A percentile compares a stretch with the other conserved stretches of the same genome.
Conservation (phyloP, 139 green algal genomes). For the Chlamydomonas incerta region DNA sequence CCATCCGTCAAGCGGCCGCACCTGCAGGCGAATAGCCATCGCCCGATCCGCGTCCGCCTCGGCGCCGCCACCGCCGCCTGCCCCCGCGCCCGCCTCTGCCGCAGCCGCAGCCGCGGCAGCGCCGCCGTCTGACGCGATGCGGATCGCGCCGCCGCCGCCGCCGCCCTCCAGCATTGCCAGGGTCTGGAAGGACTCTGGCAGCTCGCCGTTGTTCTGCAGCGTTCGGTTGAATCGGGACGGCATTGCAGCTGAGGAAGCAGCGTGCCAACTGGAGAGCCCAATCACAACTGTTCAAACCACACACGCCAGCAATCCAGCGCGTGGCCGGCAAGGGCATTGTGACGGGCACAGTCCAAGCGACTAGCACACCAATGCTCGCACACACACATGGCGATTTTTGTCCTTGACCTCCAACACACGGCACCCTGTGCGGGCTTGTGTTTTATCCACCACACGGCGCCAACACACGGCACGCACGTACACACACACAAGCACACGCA, state of each 20-base stretch:
- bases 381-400: no score
- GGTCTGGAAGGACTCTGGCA: neutral
- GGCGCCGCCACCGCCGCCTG: no score
- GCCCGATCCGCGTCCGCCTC: constrained; percentile 75
- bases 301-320: no score
- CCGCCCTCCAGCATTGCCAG: constrained; percentile 14
- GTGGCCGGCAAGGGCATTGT: no score
- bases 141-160: constrained; percentile 10
- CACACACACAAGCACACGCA: no score
- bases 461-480: no score
- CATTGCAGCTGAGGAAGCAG: neutral
- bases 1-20: constrained; percentile 50
- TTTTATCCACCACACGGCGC: no score
- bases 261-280: neutral
- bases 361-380: no score
- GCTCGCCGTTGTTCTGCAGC: neutral
- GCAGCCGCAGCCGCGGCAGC: neutral
- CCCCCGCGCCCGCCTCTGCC: neutral
- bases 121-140: constrained; percentile 1
- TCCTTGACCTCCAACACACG: no score
- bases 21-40: constrained; percentile 74
- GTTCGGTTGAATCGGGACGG: neutral
- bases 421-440: no score
- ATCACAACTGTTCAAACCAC: no score
- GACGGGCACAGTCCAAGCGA: no score